Conservation (phyloP, 2,329 filamentous ascomycete species). For the Zymoseptoria brevis region DNA sequence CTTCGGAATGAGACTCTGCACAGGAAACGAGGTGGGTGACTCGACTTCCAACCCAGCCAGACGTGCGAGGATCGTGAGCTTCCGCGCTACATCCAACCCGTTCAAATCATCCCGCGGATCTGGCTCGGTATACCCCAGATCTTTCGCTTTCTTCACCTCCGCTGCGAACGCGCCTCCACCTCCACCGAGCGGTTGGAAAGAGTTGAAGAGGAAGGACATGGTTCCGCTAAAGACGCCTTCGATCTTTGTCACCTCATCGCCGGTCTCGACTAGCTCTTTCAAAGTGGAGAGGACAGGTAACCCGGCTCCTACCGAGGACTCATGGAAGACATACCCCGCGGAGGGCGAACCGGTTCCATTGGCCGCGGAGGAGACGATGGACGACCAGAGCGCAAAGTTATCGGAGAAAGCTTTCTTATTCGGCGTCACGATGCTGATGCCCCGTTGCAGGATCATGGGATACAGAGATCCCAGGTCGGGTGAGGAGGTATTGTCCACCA, state of each 20-base stretch:
- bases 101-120: conserved; percentile 82
- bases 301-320: conserved; percentile 88
- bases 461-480: conserved; percentile 78
- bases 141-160: conserved; percentile 86
- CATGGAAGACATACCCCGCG: conserved; percentile 80
- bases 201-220: conserved; percentile 98
- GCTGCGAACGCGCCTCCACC: conserved; percentile 77
- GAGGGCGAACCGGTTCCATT: conserved; percentile 44
- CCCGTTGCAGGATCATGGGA: conserved; percentile 68
- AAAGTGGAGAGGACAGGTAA: conserved; percentile 89
- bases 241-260: conserved; percentile 83
- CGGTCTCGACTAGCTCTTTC: conserved; percentile 88
- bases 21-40: conserved; percentile 80
- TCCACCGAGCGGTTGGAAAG: conserved; percentile 74
- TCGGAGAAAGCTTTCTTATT: conserved; percentile 98
- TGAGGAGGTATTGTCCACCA: conserved; percentile 95
- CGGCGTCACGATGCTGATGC: conserved; percentile 86
- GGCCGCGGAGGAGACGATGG: conserved; percentile 70
- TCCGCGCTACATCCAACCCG: conserved; percentile 84
- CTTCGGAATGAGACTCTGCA: conserved; percentile 85
- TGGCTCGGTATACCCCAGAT: conserved; percentile 84
- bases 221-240: conserved; percentile 97
- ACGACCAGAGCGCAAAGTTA: conserved; percentile 70
- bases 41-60: conserved; percentile 74
- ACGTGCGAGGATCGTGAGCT: conserved; percentile 88